Evolutionary conservation across 208 protist genomes (phyloP).

Genomic region (Strigomonas galati): DNA sequence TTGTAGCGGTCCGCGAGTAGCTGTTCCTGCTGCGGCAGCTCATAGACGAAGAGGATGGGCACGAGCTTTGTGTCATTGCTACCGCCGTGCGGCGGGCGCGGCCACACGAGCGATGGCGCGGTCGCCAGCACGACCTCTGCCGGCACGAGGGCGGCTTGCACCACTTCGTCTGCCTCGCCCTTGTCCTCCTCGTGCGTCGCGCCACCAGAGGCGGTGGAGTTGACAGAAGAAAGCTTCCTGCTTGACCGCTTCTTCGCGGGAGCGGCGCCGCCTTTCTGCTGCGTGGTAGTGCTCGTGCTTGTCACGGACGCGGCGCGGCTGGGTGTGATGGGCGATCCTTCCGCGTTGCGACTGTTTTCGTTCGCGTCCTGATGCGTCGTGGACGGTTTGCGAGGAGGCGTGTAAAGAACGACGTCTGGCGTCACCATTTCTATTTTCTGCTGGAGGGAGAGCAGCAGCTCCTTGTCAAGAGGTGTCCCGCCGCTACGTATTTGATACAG

Average conservation of each 20-base stretch:
- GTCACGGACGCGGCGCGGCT: constrained; percentile 1
- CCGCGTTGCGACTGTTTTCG: neutral
- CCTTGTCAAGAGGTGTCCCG: neutral
- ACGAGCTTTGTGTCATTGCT: neutral
- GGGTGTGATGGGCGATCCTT: neutral
- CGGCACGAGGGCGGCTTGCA: neutral
- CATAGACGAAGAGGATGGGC: constrained; percentile 43
- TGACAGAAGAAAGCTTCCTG: neutral
- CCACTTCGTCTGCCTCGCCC: neutral
- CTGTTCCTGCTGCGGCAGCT: constrained; percentile 28
- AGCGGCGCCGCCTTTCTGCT: neutral
- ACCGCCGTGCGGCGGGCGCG: neutral
- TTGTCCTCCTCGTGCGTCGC: neutral
- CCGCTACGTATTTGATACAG: neutral
- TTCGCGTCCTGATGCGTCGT: neutral
- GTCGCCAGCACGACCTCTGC: neutral
- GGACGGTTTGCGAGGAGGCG: neutral
- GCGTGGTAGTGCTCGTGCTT: neutral
- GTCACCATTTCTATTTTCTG: neutral
- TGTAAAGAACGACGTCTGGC: neutral
- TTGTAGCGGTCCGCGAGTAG: constrained; percentile 20
- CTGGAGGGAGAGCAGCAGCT: neutral
- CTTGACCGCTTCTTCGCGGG: neutral
- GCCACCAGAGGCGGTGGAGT: neutral
- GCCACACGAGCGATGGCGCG: neutral